Evolutionary conservation across 192 early-diverging fungal species (phyloP).

Genomic region (Linderina pennispora): DNA sequence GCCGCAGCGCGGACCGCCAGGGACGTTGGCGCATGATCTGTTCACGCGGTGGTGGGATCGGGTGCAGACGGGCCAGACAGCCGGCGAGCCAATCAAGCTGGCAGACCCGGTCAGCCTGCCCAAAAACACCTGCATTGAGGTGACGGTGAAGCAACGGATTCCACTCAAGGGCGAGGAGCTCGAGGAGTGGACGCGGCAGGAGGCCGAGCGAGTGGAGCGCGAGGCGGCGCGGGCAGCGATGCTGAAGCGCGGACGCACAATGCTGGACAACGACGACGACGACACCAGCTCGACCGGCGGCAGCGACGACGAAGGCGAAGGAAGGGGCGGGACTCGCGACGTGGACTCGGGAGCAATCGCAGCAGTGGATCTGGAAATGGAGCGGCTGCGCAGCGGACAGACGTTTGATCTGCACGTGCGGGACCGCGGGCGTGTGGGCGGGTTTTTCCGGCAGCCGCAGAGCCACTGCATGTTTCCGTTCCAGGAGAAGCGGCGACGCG

Average conservation of each 20-base stretch:
- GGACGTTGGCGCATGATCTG: conserved; percentile 58
- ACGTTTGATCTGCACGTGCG: conserved; percentile 79
- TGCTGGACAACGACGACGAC: conserved; percentile 71
- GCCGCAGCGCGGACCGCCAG: conserved; percentile 69
- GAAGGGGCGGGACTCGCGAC: conserved; percentile 50
- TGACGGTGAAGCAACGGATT: conserved; percentile 55
- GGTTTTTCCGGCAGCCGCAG: conserved; percentile 72
- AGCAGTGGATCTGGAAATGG: conserved; percentile 45
- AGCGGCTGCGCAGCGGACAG: conserved; percentile 48
- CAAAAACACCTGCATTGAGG: conserved; percentile 14
- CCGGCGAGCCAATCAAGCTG: conserved; percentile 5
- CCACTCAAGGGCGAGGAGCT: conserved; percentile 86
- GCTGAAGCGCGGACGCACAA: conserved; percentile 55
- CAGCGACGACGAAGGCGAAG: conserved; percentile 36
- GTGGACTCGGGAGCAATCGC: conserved; percentile 38
- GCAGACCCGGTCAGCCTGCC: conserved; percentile 22
- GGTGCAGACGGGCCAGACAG: conserved; percentile 9
- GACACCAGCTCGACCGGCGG: conserved; percentile 47
- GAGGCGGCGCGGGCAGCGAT: conserved; percentile 70
- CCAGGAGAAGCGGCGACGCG: conserved; percentile 68
- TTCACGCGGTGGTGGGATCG: conserved; percentile 47
- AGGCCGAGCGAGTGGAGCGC: conserved; percentile 60
- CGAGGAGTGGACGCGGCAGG: conserved; percentile 55
- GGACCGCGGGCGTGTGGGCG: conserved; percentile 64
- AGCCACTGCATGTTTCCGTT: conserved; percentile 88